phyloP scores from a whole-genome alignment of 345 rosid genomes.

The Boechera retrofracta region DNA sequence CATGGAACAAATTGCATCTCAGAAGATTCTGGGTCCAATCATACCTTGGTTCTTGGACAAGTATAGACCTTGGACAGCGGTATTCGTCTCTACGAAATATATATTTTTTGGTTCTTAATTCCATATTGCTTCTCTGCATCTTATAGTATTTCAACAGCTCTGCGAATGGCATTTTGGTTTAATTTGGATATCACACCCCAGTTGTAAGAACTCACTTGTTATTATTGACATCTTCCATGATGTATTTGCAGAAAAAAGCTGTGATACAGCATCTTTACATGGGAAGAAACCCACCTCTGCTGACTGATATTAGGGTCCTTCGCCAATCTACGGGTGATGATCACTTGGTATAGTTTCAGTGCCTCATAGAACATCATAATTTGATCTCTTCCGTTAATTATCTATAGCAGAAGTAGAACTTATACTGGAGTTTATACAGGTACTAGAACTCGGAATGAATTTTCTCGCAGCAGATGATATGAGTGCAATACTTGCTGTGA shows the following conservation, averaged over 20 bases:
- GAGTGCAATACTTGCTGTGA: slow-evolving; percentile 92
- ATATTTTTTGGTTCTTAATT: neutral
- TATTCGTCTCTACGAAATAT: slow-evolving; percentile 43
- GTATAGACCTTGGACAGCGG: slow-evolving; percentile 99
- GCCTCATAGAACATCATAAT: neutral
- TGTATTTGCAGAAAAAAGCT: slow-evolving; percentile 73
- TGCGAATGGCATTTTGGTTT: neutral
- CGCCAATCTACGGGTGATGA: slow-evolving; percentile 74
- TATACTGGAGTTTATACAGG: slow-evolving; percentile 55
- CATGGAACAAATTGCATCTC: slow-evolving; percentile 86
- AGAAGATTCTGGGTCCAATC: slow-evolving; percentile 87
- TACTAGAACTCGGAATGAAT: slow-evolving; percentile 89
- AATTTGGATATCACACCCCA: neutral
- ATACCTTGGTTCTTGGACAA: slow-evolving; percentile 97
- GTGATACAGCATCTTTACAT: slow-evolving; percentile 76
- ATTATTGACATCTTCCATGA: slow-evolving; percentile 26
- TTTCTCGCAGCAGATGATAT: slow-evolving; percentile 94
- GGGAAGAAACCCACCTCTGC: slow-evolving; percentile 83
- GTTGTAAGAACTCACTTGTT: slow-evolving; percentile 18
- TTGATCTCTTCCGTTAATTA: neutral
- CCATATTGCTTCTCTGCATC: neutral
- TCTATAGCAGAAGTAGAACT: slow-evolving; percentile 21
- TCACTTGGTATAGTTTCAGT: slow-evolving; percentile 68
- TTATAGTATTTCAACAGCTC: neutral
- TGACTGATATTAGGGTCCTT: slow-evolving; percentile 85